Conservation (phyloP, 352 stramenopile species). For the Globisporangium paroecandrum region DNA sequence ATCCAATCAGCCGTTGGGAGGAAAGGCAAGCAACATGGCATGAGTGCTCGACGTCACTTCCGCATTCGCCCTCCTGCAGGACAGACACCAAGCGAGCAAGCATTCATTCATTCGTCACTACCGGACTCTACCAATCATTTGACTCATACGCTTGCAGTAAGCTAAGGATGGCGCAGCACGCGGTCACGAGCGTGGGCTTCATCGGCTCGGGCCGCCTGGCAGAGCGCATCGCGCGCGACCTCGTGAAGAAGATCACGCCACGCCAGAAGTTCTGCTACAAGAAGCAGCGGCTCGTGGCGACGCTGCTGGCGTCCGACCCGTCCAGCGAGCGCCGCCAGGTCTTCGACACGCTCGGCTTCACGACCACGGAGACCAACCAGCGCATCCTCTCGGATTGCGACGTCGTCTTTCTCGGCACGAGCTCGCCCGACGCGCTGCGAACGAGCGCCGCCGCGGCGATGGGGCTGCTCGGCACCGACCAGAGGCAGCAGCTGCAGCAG, state of each 20-base stretch:
- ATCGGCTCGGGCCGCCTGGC: conserved; percentile 66
- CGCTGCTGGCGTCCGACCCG: conserved; percentile 60
- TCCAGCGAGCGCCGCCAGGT: conserved; percentile 52
- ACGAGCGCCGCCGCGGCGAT: conserved; percentile 21
- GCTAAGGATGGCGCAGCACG: conserved; percentile 13
- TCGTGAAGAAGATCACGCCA: conserved; percentile 60
- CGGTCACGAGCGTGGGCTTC: conserved; percentile 66
- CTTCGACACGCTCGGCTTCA: conserved; percentile 62
- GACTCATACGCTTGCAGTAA: not conserved
- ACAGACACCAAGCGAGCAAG: not conserved
- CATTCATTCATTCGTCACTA: not conserved
- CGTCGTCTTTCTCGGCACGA: conserved; percentile 67
- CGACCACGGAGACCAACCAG: conserved; percentile 51
- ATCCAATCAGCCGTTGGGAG: conserved; percentile 2
- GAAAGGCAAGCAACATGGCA: not conserved
- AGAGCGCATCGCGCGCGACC: conserved; percentile 54
- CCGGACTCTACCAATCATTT: not conserved
- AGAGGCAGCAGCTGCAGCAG: conserved; percentile 24
- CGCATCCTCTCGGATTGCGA: conserved; percentile 65
- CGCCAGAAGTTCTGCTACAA: conserved; percentile 69
- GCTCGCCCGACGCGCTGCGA: conserved; percentile 41
- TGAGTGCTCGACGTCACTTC: not conserved
- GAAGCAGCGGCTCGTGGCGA: conserved; percentile 70
- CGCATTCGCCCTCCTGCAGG: not conserved
- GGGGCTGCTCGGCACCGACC: not conserved